Base-by-base conservation (phyloP, 2,329 filamentous ascomycete genomes). In the Thielaviopsis populi region DNA sequence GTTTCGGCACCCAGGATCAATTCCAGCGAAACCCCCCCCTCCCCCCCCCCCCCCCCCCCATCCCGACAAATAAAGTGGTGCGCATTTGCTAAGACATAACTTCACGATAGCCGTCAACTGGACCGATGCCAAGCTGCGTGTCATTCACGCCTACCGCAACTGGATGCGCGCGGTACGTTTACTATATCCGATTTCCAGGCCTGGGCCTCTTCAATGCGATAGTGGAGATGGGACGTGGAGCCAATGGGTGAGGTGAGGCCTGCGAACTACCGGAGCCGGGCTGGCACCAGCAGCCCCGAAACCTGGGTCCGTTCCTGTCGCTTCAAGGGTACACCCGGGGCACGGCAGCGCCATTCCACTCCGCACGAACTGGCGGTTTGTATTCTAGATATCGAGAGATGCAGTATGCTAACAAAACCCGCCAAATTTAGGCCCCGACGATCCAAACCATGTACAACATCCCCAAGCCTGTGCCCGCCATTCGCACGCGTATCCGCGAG, bases 391-490 rank as follows among this genome's bases (percentile, higher is more conserved):
- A 4, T 1, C 33, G 10, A 1, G 8, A 37, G 33, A 37, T 37
- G 1, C 33, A 37, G 19, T 27, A 13, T 42, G 37, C 37, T 42
- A 54, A 43, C 46, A 8, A n/a, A 19, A 17, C 22, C 65, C 43
- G 22, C 62, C 53, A 48, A 50, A 11, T 15, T 42, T 63, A 99
- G 94, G 91, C 91, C 48, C 92, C 94, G 67, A 91, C 97, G 75
- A 92, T 99, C 73, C 94, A 97, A 76, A 88, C 85, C 67, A 96
- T 97, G 90, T 99, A 99, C 83, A 88, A 88, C 67, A 80, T 99
- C 72, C 89, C 89, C 73, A 83, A 95, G 72, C 91, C 92, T 62
- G 85, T 96, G 62, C 88, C 92, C 48, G 81, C 83, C 68, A 86
- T 99, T 73, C 88, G 94, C 70, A 95, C 92, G 66, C 92, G 95